Evolutionary conservation across 1,139 yeast genomes (phyloP), one percentile per base, ranked within the genome.

Genomic region (Debaryomyces udenii): DNA sequence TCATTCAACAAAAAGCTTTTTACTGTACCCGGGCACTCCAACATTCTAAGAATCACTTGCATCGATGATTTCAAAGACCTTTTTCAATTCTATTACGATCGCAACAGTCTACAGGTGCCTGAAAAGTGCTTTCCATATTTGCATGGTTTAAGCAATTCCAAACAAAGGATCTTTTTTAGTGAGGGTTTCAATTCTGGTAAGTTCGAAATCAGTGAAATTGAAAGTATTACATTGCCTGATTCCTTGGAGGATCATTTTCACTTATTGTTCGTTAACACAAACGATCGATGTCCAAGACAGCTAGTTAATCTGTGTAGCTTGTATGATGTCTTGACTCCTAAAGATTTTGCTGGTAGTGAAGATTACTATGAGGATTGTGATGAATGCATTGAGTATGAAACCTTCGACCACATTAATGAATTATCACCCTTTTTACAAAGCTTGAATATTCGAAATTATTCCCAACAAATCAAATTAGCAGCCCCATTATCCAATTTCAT

Each of bases 401-500:
- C 38, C 1, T 53, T 59, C 31, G 45, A 46, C 16, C 39, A 43
- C 13, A 27, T 46, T 22, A 45, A 42, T 33, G 22, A 31, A n/a
- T n/a, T 41, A 10, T 27, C 35, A 11, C 20, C 27, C 4, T n/a
- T 34, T 5, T 27, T 17, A n/a, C 37, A 37, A 29, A 64, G 57
- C 10, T 50, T 66, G 34, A 57, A 61, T 42, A 69, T 65, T 42
- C 50, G 76, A 17, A 68, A 68, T 46, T 69, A 52, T 43, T 48
- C 50, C 27, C 50, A 48, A 26, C 76, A 70, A 46, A 47, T 61
- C n/a, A 53, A 56, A 38, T 48, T 69, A 33, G 60, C 62, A 59
- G 66, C 70, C 1, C 58, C 65, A 6, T 48, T 68, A 13, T 62
- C 68, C 13, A 59, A 67, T 41, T 67, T 68, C 42, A 50, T 70